Evolutionary conservation across 139 green algal genomes (phyloP), one percentile per base, ranked within the genome.

Genomic region (Desmodesmus armatus): DNA sequence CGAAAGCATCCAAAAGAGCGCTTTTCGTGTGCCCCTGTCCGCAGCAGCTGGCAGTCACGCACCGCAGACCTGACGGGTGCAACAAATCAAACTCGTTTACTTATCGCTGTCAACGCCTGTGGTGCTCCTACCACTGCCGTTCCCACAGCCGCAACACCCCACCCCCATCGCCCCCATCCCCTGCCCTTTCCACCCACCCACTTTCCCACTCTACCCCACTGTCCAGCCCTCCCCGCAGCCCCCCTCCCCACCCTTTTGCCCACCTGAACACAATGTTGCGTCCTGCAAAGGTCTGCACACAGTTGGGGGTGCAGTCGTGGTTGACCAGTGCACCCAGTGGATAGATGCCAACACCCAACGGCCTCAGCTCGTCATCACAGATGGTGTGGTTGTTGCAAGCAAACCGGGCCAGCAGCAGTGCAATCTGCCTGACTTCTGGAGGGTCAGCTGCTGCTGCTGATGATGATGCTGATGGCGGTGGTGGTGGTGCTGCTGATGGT

Each of bases 311-410:
- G 87, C 91, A 94, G 75, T 67, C 85, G 89, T 97, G 94, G 90
- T 97, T 97, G 69, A 91, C 83, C 80, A 97, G 84, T 0, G 93
- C 91, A 0, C 88, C 91, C 35, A 91, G 81, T 0, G 94, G 93
- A 85, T 94, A 96, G 7, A 96, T 71, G 9, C 91, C 94, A 6
- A 93, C 74, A 19, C 93, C 93, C 82, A 93, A 75, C 33, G 53
- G 90, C 25, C 86, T 86, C 82, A 94, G 88, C 87, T 96, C 93
- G 62, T 94, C 89, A 77, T 96, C 92, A 72, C 91, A 94, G 21
- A 96, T 89, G 17, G 91, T 96, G 88, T 96, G 93, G 70, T 87
- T 91, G 87, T 96, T 96, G 89, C 78, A 92, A 1, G 92, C 89
- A 76, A 96, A 89, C 3, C 89, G 86, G 1, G 94, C 91, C 33